Conservation (phyloP, 192 early-diverging fungal species). For the Backusella morwellensis region DNA sequence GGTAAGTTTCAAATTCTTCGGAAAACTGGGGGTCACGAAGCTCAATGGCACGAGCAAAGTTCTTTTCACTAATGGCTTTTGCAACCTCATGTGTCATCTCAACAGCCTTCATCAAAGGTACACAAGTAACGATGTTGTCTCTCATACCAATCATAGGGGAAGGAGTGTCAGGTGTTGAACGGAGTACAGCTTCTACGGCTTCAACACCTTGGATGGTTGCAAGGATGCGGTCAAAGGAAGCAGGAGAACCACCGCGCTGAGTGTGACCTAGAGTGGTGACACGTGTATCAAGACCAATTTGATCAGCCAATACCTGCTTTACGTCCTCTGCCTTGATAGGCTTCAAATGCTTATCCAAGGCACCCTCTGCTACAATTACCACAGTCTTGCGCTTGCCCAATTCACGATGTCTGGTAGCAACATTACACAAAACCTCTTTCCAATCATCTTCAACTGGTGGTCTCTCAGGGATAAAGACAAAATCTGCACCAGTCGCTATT, state of each 20-base stretch:
- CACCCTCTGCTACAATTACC: constrained; percentile 95
- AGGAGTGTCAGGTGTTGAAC: constrained; percentile 76
- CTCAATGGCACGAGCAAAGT: constrained; percentile 89
- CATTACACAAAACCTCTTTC: constrained; percentile 86
- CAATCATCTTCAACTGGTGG: constrained; percentile 86
- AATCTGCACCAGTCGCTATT: constrained; percentile 88
- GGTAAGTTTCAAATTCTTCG: constrained; percentile 60
- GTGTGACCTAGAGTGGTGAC: constrained; percentile 94
- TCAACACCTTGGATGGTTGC: constrained; percentile 90
- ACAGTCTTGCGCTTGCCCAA: constrained; percentile 87
- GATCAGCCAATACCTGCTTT: constrained; percentile 72
- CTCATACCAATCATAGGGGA: constrained; percentile 90
- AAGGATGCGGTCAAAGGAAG: constrained; percentile 89
- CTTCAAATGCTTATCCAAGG: constrained; percentile 85
- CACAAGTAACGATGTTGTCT: constrained; percentile 81
- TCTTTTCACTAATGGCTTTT: constrained; percentile 74
- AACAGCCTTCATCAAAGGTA: constrained; percentile 93
- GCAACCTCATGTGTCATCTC: constrained; percentile 87
- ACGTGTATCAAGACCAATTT: constrained; percentile 86
- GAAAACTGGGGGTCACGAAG: constrained; percentile 87
- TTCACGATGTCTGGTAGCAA: constrained; percentile 60
- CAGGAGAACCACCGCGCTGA: constrained; percentile 92
- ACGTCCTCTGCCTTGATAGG: constrained; percentile 87
- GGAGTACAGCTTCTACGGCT: constrained; percentile 92
- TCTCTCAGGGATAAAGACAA: constrained; percentile 93